phyloP scores from a whole-genome alignment of 1,139 yeast species.

The Protomyces lactucae-debilis region DNA sequence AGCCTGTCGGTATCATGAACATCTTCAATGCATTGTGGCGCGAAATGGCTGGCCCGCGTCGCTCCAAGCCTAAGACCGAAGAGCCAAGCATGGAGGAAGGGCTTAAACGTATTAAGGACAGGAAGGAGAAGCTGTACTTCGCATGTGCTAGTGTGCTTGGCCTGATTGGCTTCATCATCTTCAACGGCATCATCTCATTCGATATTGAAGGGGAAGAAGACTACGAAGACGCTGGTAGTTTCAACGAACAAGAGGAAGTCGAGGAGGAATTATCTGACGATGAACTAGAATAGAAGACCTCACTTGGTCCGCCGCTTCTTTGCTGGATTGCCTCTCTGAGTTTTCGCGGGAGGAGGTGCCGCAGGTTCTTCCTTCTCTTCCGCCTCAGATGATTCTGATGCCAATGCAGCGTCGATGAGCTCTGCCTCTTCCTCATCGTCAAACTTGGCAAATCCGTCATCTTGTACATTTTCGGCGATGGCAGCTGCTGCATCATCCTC shows the following conservation, averaged over 20 bases:
- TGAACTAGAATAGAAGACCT: background rate
- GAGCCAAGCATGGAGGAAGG: background rate
- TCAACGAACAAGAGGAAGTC: background rate
- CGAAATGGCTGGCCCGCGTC: background rate
- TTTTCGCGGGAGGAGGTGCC: background rate
- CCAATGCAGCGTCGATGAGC: background rate
- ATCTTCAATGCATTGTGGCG: background rate
- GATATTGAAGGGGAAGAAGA: conserved; percentile 15
- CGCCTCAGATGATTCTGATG: background rate
- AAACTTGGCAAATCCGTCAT: conserved; percentile 1
- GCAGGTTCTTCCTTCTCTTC: background rate
- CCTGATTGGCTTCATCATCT: conserved; percentile 5
- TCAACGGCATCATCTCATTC: conserved; percentile 2
- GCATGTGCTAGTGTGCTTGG: background rate
- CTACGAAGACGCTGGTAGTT: background rate
- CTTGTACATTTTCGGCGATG: conserved; percentile 24
- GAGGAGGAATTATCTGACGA: conserved; percentile 1
- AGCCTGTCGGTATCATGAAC: background rate
- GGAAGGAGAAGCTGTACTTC: conserved; percentile 7
- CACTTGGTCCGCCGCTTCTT: conserved; percentile 3
- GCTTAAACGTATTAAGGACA: background rate
- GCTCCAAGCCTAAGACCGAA: background rate
- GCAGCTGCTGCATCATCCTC: conserved; percentile 31
- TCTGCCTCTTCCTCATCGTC: conserved; percentile 16
- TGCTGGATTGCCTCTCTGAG: background rate